Evolutionary conservation across 2,329 filamentous ascomycete species (phyloP).

Genomic region (Xylaria sp.): DNA sequence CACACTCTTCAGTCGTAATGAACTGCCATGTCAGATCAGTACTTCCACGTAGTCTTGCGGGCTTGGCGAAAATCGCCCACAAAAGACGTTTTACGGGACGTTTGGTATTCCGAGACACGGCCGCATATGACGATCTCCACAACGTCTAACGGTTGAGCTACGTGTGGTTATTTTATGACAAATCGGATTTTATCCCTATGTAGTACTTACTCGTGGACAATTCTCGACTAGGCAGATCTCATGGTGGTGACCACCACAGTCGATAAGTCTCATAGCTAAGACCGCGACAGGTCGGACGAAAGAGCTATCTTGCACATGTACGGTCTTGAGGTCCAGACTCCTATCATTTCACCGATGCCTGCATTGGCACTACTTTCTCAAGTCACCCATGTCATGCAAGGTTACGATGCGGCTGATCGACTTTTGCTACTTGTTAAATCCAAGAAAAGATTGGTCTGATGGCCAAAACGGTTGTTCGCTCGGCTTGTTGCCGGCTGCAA

Average conservation of each 20-base stretch:
- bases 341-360: background rate
- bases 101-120: constrained; percentile 4
- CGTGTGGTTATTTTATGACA: background rate
- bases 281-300: background rate
- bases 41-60: constrained; percentile 4
- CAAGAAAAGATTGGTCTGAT: constrained; percentile 9
- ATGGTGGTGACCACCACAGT: background rate
- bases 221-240: background rate
- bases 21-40: background rate
- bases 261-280: background rate
- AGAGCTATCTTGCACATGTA: background rate
- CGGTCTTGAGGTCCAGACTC: constrained; percentile 1
- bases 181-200: background rate
- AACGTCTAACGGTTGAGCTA: background rate
- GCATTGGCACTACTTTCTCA: background rate
- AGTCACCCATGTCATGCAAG: background rate
- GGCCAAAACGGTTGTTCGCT: constrained; percentile 1
- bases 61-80: background rate
- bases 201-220: background rate
- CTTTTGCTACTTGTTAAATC: constrained; percentile 14
- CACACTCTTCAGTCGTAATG: background rate
- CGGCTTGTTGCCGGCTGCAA: constrained; percentile 4
- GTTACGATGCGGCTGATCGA: constrained; percentile 31
- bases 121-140: background rate
- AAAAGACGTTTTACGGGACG: background rate